Evolutionary conservation across 2,329 filamentous ascomycete genomes (phyloP).

Genomic region (Ilyonectria robusta): DNA sequence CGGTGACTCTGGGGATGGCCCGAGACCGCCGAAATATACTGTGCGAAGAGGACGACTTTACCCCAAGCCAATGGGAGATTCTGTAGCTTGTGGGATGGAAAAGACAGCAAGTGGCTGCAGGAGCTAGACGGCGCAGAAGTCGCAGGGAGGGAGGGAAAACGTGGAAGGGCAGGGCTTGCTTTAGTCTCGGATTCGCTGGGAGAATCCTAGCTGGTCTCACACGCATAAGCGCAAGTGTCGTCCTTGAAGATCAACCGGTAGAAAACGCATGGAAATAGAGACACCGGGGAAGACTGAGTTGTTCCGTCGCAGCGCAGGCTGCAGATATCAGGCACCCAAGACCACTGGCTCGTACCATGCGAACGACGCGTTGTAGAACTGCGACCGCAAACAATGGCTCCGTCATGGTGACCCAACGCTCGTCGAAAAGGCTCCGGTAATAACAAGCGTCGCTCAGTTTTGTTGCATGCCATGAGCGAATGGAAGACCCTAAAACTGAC

Average conservation of each 20-base stretch:
- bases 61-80: conserved; percentile 33
- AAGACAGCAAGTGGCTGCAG: conserved; percentile 40
- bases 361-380: conserved; percentile 10
- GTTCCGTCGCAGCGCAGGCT: conserved; percentile 6
- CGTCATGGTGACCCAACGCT: conserved; percentile 46
- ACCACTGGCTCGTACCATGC: conserved; percentile 4
- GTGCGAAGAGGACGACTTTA: conserved; percentile 36
- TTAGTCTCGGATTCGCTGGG: conserved; percentile 30
- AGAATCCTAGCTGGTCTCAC: conserved; percentile 29
- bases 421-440: conserved; percentile 18
- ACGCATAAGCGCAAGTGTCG: conserved; percentile 24
- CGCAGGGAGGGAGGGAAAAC: conserved; percentile 44
- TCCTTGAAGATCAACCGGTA: conserved; percentile 14
- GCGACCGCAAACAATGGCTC: background rate
- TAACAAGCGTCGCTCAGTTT: conserved; percentile 35
- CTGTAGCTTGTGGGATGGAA: conserved; percentile 30
- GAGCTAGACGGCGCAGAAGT: conserved; percentile 38
- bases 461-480: conserved; percentile 33
- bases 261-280: conserved; percentile 2
- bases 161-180: conserved; percentile 41
- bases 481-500: conserved; percentile 35
- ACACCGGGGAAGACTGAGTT: conserved; percentile 14
- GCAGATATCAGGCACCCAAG: conserved; percentile 28
- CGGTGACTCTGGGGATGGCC: conserved; percentile 38
- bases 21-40: conserved; percentile 32